Evolutionary conservation across 73 alveolate species (phyloP), one percentile per base, ranked within the genome.

Genomic region (Vitrella brassicaformis): DNA sequence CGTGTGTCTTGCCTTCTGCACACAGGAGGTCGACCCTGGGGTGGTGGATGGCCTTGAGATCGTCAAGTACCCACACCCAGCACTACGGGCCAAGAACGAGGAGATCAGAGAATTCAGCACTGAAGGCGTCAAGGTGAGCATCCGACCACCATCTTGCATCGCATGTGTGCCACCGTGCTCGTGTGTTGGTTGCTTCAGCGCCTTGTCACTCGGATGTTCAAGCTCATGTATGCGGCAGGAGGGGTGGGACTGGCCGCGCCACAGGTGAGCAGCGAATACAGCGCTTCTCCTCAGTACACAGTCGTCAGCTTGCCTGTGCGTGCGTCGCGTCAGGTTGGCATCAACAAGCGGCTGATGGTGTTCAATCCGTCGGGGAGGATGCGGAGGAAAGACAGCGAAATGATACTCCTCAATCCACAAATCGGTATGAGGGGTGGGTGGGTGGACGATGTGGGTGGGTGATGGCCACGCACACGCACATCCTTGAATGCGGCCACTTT

Each of bases 181-280:
- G n/a, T n/a, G n/a, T n/a, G n/a, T n/a, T n/a, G n/a, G n/a, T n/a
- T n/a, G n/a, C n/a, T n/a, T n/a, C n/a, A n/a, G n/a, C n/a, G 14
- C 4, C 22, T 39, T 39, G 56, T 39, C 14, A 14, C 22, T 39
- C 4, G 14, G 56, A 39, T 39, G 56, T 39, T 4, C 22, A 39
- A 39, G 56, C 56, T 39, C 10, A 26, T 0, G 31, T 26, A 26
- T 0, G 18, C 25, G 10, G 27, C 45, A 28, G 75, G 45, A 32
- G 82, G 82, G 30, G 29, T 56, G 28, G 82, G 82, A 26, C 64
- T 75, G 25, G 82, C 82, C 0, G 82, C 82, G 30, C 82, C 82
- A 1, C 82, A 75, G n/a, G n/a, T n/a, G n/a, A n/a, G n/a, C n/a
- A n/a, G n/a, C n/a, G n/a, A n/a, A n/a, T n/a, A n/a, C n/a, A n/a